Conservation (phyloP, 1,284 basidiomycete species). For the Moesziomyces globuligerus region DNA sequence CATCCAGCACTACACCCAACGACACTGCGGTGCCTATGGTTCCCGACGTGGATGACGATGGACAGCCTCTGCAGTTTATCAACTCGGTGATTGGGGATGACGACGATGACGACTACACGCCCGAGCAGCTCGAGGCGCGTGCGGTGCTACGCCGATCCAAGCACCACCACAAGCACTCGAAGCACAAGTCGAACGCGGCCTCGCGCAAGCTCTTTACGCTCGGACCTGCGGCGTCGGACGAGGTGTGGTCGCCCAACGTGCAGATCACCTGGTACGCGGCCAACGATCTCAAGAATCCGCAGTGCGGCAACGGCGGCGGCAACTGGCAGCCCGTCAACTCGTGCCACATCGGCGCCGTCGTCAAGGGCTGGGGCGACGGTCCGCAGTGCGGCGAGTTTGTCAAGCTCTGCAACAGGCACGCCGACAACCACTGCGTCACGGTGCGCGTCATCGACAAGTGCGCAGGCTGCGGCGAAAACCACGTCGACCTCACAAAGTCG, state of each 20-base stretch:
- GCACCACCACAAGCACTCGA: slow-evolving; percentile 41
- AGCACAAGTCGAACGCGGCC: slow-evolving; percentile 5
- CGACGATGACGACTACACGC: slow-evolving; percentile 48
- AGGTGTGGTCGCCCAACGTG: slow-evolving; percentile 32
- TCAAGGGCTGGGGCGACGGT: slow-evolving; percentile 47
- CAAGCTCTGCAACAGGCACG: slow-evolving; percentile 58
- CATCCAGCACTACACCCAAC: not conserved
- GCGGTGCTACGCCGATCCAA: slow-evolving; percentile 36
- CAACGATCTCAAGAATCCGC: slow-evolving; percentile 59
- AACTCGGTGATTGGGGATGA: slow-evolving; percentile 55
- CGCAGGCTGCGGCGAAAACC: slow-evolving; percentile 55
- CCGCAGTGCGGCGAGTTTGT: slow-evolving; percentile 64
- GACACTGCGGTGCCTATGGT: not conserved
- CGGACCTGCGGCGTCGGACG: slow-evolving; percentile 23
- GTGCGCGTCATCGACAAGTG: slow-evolving; percentile 65
- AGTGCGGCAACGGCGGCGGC: slow-evolving; percentile 57
- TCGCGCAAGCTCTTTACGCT: slow-evolving; percentile 32
- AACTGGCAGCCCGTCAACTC: slow-evolving; percentile 57
- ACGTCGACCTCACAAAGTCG: slow-evolving; percentile 62
- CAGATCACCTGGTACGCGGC: slow-evolving; percentile 64
- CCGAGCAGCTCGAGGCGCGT: slow-evolving; percentile 36
- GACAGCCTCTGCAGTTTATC: slow-evolving; percentile 47
- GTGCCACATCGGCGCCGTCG: slow-evolving; percentile 61
- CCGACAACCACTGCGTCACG: slow-evolving; percentile 39
- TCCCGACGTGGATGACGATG: slow-evolving; percentile 44